Base-by-base conservation (phyloP, 2,329 filamentous ascomycete genomes). In the Monilinia polystroma region DNA sequence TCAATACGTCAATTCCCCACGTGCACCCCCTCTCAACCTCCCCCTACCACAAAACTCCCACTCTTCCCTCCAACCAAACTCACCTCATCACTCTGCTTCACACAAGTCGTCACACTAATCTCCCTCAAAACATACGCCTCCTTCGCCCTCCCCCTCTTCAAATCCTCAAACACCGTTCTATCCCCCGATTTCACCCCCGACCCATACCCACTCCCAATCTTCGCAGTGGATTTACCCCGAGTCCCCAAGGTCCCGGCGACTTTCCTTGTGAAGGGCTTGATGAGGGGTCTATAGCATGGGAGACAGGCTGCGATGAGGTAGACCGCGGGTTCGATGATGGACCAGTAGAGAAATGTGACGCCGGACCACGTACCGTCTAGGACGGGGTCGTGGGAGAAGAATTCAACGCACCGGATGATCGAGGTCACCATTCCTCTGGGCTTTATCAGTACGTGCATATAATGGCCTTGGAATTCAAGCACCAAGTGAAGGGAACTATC, bases 291-390 rank as follows among this genome's bases (percentile, higher is more conserved):
- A 38, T 58, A 58, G n/a, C 29, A 29, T 12, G 51, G 47, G 16
- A 64, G 60, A 41, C 60, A 64, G 23, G 60, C 60, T 10, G 60
- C 60, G 29, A 64, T 64, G 20, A 64, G 49, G 26, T 64, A 64
- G 43, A 64, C 29, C 49, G 45, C 60, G 5, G 60, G 26, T 29
- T 64, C 60, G n/a, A 38, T 43, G 29, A 64, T 52, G 23, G 26
- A 32, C 47, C 47, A 53, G 26, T 26, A 49, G 32, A 53, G 43
- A 23, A 64, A 49, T 35, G 26, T 43, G 11, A 54, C 35, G 60
- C 43, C 49, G n/a, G 12, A 18, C 60, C 47, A 53, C 6, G 60
- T 64, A 12, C 29, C 29, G 6, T 64, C 60, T 26, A 20, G 35
- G 14, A 32, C 12, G 26, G 47, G 23, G 49, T 54, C 49, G 16